Base-by-base conservation (phyloP, 2,329 filamentous ascomycete species). In the Penicillium vulpinum region DNA sequence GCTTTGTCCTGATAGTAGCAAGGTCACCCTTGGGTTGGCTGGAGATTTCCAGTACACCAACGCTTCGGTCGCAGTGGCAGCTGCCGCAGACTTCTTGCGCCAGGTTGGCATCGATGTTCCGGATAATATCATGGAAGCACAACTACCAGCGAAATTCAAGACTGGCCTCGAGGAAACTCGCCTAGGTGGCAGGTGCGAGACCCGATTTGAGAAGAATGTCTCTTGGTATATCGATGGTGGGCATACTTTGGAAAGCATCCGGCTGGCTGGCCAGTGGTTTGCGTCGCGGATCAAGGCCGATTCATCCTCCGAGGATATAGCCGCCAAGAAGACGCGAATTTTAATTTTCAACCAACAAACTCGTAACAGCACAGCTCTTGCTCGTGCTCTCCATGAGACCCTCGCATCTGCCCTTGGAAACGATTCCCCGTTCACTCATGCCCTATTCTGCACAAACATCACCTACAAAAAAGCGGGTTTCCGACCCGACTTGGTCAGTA, bases 301-400 rank as follows among this genome's bases (percentile, higher is more conserved):
- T 43, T 71, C 73, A 11, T 67, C 73, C 7, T 66, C 73, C 7
- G 57, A 57, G n/a, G 61, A 62, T 28, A 52, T 67, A 18, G 68
- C 63, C 51, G 64, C 59, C 48, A 69, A 68, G 51, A 74, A 78
- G 43, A 71, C 77, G 6, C 78, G 90, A 0, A 79, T 88, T 56
- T 77, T 97, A 44, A 82, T 97, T 46, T 97, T 97, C 80, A 97
- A 97, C 74, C 93, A 97, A 74, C 91, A 96, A 70, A 91, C 91
- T 10, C 85, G 92, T 31, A 87, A 96, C 68, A 89, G 90, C 5
- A 76, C 79, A 4, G 78, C 83, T 16, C 81, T 95, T 1, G 83
- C 93, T 2, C 76, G 75, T 31, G 81, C 81, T 0, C 78, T 96
- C 2, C 80, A 91, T 54, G 70, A 78, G 10, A 85, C 84, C 2